Conservation (phyloP, 2,329 filamentous ascomycete genomes). For the Mollisia scopiformis region DNA sequence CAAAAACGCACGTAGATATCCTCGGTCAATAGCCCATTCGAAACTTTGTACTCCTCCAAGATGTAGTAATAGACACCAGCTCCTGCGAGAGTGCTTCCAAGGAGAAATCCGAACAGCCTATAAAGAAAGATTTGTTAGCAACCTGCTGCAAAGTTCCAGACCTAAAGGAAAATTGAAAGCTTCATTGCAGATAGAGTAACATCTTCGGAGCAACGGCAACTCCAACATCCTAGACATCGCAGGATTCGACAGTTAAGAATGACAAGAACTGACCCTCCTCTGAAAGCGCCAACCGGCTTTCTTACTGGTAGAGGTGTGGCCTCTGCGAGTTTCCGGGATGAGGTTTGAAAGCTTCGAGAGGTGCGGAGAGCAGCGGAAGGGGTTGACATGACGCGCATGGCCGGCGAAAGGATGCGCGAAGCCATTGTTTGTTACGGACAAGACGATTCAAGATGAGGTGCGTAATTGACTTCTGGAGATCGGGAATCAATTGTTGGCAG, state of each 20-base stretch:
- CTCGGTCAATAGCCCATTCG: conserved; percentile 90
- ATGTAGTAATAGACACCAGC: conserved; percentile 89
- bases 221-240: not conserved
- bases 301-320: conserved; percentile 52
- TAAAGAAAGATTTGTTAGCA: conserved; percentile 9
- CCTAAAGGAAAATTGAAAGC: not conserved
- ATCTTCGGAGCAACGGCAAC: not conserved
- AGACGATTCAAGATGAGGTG: not conserved
- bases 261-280: conserved; percentile 62
- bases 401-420: conserved; percentile 43
- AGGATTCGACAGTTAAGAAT: not conserved
- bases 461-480: not conserved
- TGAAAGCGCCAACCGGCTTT: conserved; percentile 71
- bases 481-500: not conserved
- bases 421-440: conserved; percentile 41
- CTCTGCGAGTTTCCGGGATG: conserved; percentile 41
- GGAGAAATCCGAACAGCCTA: conserved; percentile 89
- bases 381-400: conserved; percentile 39
- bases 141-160: not conserved
- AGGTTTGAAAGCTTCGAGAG: conserved; percentile 40
- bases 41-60: conserved; percentile 88
- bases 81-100: conserved; percentile 80
- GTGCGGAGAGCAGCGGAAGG: conserved; percentile 30
- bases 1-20: conserved; percentile 86
- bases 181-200: not conserved